Base-by-base conservation (phyloP, 2,329 filamentous ascomycete species). In the Neurospora sp. region DNA sequence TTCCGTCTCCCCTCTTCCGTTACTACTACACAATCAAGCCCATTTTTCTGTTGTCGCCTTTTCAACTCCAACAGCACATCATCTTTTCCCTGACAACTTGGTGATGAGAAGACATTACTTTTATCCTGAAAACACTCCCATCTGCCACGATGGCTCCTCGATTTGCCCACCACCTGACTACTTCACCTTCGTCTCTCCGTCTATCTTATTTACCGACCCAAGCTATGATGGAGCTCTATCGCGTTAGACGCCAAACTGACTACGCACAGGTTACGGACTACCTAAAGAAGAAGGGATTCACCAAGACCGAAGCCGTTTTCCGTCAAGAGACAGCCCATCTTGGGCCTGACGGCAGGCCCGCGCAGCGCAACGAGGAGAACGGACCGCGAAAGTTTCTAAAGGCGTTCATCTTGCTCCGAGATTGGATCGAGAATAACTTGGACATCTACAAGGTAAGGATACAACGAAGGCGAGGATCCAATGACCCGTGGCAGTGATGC, bases 281-380 rank as follows among this genome's bases (percentile, higher is more conserved):
- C 79, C 85, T 99, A 0, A 88, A 93, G 2, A 99, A 99, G 80
- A 94, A 97, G 74, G 96, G 96, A 0, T 99, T 97, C 80, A 93
- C 90, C 69, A 87, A 91, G 33, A 98, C 96, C 0, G 96, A 99
- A 80, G 92, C 95, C 23, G 92, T 96, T 78, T 92, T 99, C 68
- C 89, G 96, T 62, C 91, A 93, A 79, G 96, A 99, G 80, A 97
- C 94, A 1, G 90, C 92, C 33, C 90, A 93, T 75, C 86, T 96
- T 58, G 92, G 95, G 70, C 86, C 90, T 28, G 92, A 93, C 78
- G 94, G 93, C 9, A 88, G 91, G 71, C 92, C 93, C 1, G 86
- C 95, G 40, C 85, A 89, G 67, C 80, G 82, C 15, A 82, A 84
- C 68, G 87, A 88, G 19, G 91, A 93, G 72, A 91, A 85, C 70